A percentile compares a stretch with the other conserved stretches of the same genome.
Evolutionary conservation across 169 alveolate genomes (phyloP).

Genomic region (Plasmodium fragile): DNA sequence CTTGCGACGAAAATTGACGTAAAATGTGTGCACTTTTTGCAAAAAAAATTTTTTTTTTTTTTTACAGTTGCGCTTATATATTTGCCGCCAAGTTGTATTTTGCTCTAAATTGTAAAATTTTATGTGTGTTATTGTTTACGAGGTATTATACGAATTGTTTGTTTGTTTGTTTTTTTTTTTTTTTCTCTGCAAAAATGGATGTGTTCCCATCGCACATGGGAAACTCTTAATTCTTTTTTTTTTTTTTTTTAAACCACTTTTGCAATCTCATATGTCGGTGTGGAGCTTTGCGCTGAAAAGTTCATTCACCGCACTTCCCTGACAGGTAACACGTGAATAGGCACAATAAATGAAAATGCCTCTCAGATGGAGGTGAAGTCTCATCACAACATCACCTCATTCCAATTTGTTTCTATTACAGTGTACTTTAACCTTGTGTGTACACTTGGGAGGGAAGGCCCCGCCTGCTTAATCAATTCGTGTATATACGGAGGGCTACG

Average conservation of each 20-base stretch:
- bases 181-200: not conserved
- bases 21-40: not conserved
- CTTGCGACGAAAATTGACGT: not conserved
- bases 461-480: not conserved
- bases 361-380: not conserved
- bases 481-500: not conserved
- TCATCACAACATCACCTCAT: not conserved
- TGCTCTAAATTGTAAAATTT: not conserved
- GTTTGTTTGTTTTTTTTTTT: no score
- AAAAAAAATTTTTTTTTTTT: no score
- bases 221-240: no score
- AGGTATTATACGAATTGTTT: no score
- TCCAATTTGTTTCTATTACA: not conserved
- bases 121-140: not conserved
- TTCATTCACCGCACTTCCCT: not conserved
- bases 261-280: not conserved
- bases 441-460: not conserved
- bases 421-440: not conserved
- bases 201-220: not conserved
- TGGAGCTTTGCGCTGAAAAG: not conserved
- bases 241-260: not conserved
- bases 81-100: not conserved
- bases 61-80: not conserved
- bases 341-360: not conserved
- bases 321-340: not conserved